Evolutionary conservation across 371 early-diverging fungal species (phyloP), one percentile per base, ranked within the genome.

Genomic region (Dinochytrium kinnereticum): DNA sequence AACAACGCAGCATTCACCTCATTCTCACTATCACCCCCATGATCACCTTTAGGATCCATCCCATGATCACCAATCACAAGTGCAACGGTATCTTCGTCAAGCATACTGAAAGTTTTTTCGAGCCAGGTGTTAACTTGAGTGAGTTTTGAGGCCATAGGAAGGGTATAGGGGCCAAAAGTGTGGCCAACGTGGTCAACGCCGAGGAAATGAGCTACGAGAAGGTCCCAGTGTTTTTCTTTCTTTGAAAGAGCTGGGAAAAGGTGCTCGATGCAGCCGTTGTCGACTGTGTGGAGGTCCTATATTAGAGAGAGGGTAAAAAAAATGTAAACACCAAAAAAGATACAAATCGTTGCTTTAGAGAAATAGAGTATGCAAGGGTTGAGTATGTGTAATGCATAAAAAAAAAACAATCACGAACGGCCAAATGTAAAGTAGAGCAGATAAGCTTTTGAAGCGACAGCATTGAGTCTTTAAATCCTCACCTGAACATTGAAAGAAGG

Each of bases 11-110:
- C 93, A 77, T 91, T 90, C 34, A 96, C 80, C 74, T 99, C 99
- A 50, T 91, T 86, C 50, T 89, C 88, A 68, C 94, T 94, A 72
- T 96, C 96, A 15, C 99, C 98, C 15, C 99, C 99, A 75, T 99
- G 99, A 77, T 98, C 97, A 1, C 99, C 99, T 76, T 96, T 93
- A n/a, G 87, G 78, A 40, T 96, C 96, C 94, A 99, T 98, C 21
- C 99, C 99, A 78, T 99, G 99, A 81, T 99, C 99, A 28, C 99
- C 99, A 83, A 97, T 90, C n/a, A 99, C 91, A 17, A 96, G 86
- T 15, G 99, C 84, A 7, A 96, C 76, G 0, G 99, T 96, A 21
- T 96, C 92, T 5, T 95, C 83, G 70, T 93, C 92, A n/a, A 98
- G 82, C 24, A 83, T 80, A 0, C 84, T 75, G 33, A 95, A 82